Conservation (phyloP, 345 rosid species). For the Capsella bursapastoris region DNA sequence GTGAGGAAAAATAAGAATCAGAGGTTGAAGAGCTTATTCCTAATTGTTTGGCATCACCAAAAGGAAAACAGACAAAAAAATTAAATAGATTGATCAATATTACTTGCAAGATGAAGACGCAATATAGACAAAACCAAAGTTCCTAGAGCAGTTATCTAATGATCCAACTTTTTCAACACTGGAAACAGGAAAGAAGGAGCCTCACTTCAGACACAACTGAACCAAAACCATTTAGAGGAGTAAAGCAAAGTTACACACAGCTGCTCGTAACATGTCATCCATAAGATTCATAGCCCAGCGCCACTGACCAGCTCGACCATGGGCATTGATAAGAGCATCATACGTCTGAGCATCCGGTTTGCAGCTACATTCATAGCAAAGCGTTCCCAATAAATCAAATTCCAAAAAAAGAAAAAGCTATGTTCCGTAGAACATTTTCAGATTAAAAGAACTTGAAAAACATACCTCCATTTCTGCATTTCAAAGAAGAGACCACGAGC, state of each 20-base stretch:
- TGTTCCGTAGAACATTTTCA: background rate
- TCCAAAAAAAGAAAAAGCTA: background rate
- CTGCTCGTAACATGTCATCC: slow-evolving; percentile 83
- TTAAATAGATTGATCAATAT: background rate
- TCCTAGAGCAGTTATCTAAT: background rate
- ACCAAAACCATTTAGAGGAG: slow-evolving; percentile 19
- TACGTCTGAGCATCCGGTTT: slow-evolving; percentile 90
- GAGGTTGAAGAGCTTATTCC: background rate
- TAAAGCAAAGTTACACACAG: slow-evolving; percentile 71
- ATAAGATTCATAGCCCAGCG: slow-evolving; percentile 94
- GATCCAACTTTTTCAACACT: too few species aligned
- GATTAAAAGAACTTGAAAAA: background rate
- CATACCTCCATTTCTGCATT: slow-evolving; percentile 93
- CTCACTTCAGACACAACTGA: too few species aligned
- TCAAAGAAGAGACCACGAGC: slow-evolving; percentile 96
- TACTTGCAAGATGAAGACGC: background rate
- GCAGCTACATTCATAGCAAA: slow-evolving; percentile 57
- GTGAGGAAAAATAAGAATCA: too few species aligned
- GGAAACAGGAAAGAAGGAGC: too few species aligned
- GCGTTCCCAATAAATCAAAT: background rate
- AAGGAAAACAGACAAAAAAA: background rate
- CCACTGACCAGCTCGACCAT: slow-evolving; percentile 92
- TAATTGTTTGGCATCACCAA: background rate
- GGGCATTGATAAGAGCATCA: slow-evolving; percentile 87
- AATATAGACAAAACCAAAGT: background rate